phyloP scores from a whole-genome alignment of 2,329 filamentous ascomycete species.

The Colletotrichum sp. region DNA sequence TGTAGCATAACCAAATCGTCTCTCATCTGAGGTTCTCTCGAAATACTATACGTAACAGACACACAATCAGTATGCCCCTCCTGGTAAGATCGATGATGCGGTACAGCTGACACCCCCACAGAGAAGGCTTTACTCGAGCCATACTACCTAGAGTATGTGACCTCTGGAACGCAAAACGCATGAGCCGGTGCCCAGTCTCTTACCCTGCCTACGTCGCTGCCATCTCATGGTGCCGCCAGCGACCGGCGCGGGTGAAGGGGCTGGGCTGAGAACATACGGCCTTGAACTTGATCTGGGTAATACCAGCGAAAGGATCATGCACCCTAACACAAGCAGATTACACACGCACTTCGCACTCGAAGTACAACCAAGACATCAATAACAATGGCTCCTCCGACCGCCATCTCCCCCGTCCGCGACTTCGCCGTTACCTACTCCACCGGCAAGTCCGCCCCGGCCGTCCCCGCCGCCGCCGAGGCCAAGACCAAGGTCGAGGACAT shows the following conservation, averaged over 20 bases:
- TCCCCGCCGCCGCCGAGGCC: slow-evolving; percentile 47
- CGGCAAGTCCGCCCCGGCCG: slow-evolving; percentile 41
- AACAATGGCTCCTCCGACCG: slow-evolving; percentile 81
- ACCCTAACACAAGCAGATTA: slow-evolving; percentile 15
- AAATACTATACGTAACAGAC: background rate
- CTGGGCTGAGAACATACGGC: slow-evolving; percentile 85
- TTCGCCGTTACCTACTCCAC: slow-evolving; percentile 35
- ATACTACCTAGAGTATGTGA: slow-evolving; percentile 7
- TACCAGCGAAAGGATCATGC: slow-evolving; percentile 99
- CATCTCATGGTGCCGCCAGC: slow-evolving; percentile 18
- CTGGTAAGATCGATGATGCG: background rate
- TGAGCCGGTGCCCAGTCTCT: slow-evolving; percentile 64
- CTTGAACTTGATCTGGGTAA: slow-evolving; percentile 97
- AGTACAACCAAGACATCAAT: slow-evolving; percentile 32
- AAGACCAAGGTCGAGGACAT: slow-evolving; percentile 53
- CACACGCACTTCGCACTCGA: background rate
- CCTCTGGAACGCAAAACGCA: slow-evolving; percentile 39
- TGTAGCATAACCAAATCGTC: too few relatives aligned
- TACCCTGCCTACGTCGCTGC: slow-evolving; percentile 16
- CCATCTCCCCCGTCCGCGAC: slow-evolving; percentile 60
- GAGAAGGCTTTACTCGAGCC: background rate
- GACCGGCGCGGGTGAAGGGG: slow-evolving; percentile 30
- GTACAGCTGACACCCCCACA: slow-evolving; percentile 3
- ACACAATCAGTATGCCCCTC: slow-evolving; percentile 10
- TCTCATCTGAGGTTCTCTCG: background rate